Conservation (phyloP, 1,284 basidiomycete genomes). For the Xanthoconium separans region DNA sequence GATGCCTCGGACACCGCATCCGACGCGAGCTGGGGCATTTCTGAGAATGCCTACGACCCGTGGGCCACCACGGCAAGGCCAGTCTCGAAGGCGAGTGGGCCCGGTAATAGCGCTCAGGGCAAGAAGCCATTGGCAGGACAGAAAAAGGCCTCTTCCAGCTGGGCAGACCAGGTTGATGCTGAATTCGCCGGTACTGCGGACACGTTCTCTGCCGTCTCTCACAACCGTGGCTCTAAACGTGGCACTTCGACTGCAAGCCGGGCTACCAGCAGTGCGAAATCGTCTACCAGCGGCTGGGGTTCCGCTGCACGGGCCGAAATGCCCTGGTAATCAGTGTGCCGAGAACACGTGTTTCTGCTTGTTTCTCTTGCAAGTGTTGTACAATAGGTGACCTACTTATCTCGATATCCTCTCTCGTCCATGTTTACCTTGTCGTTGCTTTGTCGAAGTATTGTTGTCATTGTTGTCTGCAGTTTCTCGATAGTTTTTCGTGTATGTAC, state of each 20-base stretch:
- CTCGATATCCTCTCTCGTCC: background rate
- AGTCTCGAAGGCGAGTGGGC: slow-evolving; percentile 8
- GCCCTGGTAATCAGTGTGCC: slow-evolving; percentile 19
- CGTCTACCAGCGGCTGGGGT: slow-evolving; percentile 30
- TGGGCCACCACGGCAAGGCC: slow-evolving; percentile 15
- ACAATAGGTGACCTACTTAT: slow-evolving; percentile 1
- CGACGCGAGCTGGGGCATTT: slow-evolving; percentile 18
- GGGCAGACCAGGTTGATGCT: slow-evolving; percentile 31
- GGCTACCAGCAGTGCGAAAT: slow-evolving; percentile 12
- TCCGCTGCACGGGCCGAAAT: slow-evolving; percentile 9
- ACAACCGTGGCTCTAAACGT: slow-evolving; percentile 18
- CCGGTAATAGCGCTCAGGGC: slow-evolving; percentile 8
- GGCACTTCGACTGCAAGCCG: slow-evolving; percentile 13
- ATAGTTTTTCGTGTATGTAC: background rate
- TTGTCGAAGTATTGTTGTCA: background rate
- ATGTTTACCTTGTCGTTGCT: background rate
- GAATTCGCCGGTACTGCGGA: slow-evolving; percentile 13
- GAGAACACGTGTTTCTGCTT: background rate
- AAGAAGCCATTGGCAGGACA: slow-evolving; percentile 9
- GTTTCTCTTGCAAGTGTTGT: background rate
- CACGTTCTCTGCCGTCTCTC: slow-evolving; percentile 3
- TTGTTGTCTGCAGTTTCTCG: background rate
- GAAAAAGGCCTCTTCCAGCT: slow-evolving; percentile 10
- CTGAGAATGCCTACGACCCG: slow-evolving; percentile 23
- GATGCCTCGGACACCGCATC: slow-evolving; percentile 14